Base-by-base conservation (phyloP, 2,329 filamentous ascomycete species). In the Incumbomyces lentus region DNA sequence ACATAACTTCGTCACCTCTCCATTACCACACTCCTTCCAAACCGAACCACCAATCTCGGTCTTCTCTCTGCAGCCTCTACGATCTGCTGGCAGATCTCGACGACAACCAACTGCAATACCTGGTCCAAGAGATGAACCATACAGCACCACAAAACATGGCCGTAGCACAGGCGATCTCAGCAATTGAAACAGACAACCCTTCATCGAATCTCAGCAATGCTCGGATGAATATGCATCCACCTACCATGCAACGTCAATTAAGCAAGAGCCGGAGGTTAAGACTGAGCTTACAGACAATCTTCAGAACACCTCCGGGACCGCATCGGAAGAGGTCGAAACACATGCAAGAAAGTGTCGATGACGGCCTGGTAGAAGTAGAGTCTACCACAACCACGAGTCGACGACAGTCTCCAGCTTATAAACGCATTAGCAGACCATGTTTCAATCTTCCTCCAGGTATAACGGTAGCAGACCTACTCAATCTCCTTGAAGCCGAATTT, bases 81-180 rank as follows among this genome's bases (percentile, higher is more conserved):
- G 42, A 45, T 45, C 42, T 45, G 42, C 42, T 45, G 42, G 42
- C 42, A 37, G 42, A 45, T 45, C 42, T 45, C 16, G 42, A 45
- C 42, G 42, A 45, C 29, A 16, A 11, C 14, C 42, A 45, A 31
- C 34, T 45, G 13, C 18, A 35, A 19, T 45, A 45, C 34, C 22
- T 45, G 16, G 26, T 45, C 33, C 42, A 45, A 45, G 42, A 45
- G 26, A 45, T 45, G 42, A 45, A 45, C 29, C 33, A 45, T 31
- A 45, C 42, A 2, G 18, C 42, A 2, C 22, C 33, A 4, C 42
- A 45, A 38, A 45, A 45, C 33, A 45, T 45, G 42, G 42, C 42
- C 6, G 42, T 45, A 6, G 17, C 16, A 29, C 42, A 45, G 30
- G 42, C 42, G 7, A 38, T 45, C 13, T 37, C 22, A 16, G 42